These are phyloP conservation scores for Pyronema domesticum DNA, from an alignment of 495 filamentous ascomycete species.

Conservation along the genomic window DNA sequence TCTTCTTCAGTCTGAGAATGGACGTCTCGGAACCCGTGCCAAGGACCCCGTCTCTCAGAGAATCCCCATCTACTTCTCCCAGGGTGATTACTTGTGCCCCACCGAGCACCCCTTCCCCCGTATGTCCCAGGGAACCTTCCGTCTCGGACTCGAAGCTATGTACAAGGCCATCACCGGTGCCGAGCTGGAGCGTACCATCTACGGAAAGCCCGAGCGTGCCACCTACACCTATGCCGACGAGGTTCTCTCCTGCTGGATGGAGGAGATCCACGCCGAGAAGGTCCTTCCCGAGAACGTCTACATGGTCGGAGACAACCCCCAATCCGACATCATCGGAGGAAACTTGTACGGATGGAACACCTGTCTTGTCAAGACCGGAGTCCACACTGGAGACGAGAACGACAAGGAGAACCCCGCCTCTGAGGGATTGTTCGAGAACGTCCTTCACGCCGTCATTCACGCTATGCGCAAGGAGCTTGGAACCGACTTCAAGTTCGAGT, in stretches of 20 bases:
- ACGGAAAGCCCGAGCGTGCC: slow-evolving; percentile 63
- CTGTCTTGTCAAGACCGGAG: slow-evolving; percentile 46
- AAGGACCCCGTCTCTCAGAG: slow-evolving; percentile 48
- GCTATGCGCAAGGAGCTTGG: slow-evolving; percentile 40
- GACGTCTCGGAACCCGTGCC: slow-evolving; percentile 46
- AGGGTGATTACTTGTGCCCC: slow-evolving; percentile 53
- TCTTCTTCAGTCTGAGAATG: slow-evolving; percentile 55
- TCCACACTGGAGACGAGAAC: slow-evolving; percentile 32
- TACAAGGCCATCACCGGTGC: slow-evolving; percentile 57
- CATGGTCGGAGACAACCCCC: slow-evolving; percentile 70
- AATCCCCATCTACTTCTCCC: slow-evolving; percentile 41
- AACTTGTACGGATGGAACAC: slow-evolving; percentile 76
- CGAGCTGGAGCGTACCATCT: slow-evolving; percentile 66
- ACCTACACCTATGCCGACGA: slow-evolving; percentile 72
- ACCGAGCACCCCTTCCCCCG: slow-evolving; percentile 56
- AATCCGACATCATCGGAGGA: slow-evolving; percentile 59
- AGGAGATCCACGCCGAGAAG: slow-evolving; percentile 54
- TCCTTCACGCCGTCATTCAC: slow-evolving; percentile 37
- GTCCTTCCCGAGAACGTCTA: slow-evolving; percentile 54
- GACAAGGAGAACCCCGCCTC: slow-evolving; percentile 39
- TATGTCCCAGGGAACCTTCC: slow-evolving; percentile 60
- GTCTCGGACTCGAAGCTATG: slow-evolving; percentile 59
- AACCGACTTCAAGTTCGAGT: slow-evolving; percentile 40
- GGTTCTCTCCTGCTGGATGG: slow-evolving; percentile 59
- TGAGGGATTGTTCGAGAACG: slow-evolving; percentile 40